These are phyloP conservation scores for Scutellaria minor DNA, from an alignment of 257 asterid species.

Conservation along the genomic window DNA sequence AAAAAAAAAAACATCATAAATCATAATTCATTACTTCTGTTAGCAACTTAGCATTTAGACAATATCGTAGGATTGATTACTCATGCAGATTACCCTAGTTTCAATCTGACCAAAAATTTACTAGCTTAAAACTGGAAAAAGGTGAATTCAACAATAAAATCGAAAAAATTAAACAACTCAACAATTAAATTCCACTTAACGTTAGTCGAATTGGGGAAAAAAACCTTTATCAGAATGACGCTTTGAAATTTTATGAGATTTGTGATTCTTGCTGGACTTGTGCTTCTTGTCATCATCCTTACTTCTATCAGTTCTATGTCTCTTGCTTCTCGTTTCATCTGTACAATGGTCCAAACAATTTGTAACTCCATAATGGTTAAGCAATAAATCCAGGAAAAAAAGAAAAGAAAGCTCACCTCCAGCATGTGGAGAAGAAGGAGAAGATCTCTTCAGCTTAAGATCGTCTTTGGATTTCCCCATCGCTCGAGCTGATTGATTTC, in stretches of 20 bases:
- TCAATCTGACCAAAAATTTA: not conserved
- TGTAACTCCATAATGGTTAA: not conserved
- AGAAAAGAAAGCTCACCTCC: conserved; percentile 1
- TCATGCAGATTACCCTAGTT: not conserved
- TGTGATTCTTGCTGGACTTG: conserved; percentile 51
- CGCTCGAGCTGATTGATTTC: conserved; percentile 32
- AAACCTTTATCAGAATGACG: conserved; percentile 59
- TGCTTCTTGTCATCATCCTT: conserved; percentile 51
- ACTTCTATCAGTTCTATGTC: conserved; percentile 42
- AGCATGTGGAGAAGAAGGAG: conserved; percentile 46
- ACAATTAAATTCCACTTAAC: conserved; percentile 1
- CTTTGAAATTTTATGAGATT: conserved; percentile 56
- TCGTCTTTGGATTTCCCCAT: conserved; percentile 55
- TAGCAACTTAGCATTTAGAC: not conserved
- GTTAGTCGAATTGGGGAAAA: not conserved
- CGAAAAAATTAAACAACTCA: not conserved
- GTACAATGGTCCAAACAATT: conserved; percentile 21
- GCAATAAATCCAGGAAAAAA: not conserved
- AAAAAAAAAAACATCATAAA: not conserved
- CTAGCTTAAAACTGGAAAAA: not conserved
- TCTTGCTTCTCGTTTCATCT: conserved; percentile 51
- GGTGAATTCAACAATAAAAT: conserved; percentile 1
- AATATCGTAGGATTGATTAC: not conserved
- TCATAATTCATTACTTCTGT: not conserved
- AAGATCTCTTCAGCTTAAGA: conserved; percentile 46